Evolutionary conservation across 257 asterid genomes (phyloP).

Genomic region (Solanum etuberosum): DNA sequence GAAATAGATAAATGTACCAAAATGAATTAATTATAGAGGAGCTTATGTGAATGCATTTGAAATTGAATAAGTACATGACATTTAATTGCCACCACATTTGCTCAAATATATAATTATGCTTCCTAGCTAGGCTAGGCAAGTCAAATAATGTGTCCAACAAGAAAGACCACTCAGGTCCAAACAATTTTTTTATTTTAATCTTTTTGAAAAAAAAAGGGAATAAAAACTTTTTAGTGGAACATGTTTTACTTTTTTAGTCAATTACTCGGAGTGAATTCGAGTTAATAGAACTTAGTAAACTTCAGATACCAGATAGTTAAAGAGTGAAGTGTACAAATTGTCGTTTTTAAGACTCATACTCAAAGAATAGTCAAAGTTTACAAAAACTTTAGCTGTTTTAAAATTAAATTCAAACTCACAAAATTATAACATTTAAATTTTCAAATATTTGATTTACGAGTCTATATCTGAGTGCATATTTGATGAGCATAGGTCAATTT

Average conservation of each 20-base stretch:
- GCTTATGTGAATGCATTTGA: background rate
- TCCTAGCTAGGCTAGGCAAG: background rate
- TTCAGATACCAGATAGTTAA: background rate
- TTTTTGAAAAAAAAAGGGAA: background rate
- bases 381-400: no score
- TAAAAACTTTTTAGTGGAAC: background rate
- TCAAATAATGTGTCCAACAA: background rate
- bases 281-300: background rate
- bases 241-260: background rate
- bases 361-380: background rate
- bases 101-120: background rate
- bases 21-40: background rate
- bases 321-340: background rate
- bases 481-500: no score
- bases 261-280: background rate
- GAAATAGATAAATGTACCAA: background rate
- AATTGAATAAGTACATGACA: background rate
- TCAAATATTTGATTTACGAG: no score
- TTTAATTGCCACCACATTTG: background rate
- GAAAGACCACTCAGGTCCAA: background rate
- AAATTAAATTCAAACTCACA: background rate
- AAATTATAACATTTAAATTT: no score
- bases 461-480: no score
- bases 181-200: background rate
- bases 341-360: background rate